Conservation (phyloP, 2,329 filamentous ascomycete species). For the Gnomoniopsis sp. region DNA sequence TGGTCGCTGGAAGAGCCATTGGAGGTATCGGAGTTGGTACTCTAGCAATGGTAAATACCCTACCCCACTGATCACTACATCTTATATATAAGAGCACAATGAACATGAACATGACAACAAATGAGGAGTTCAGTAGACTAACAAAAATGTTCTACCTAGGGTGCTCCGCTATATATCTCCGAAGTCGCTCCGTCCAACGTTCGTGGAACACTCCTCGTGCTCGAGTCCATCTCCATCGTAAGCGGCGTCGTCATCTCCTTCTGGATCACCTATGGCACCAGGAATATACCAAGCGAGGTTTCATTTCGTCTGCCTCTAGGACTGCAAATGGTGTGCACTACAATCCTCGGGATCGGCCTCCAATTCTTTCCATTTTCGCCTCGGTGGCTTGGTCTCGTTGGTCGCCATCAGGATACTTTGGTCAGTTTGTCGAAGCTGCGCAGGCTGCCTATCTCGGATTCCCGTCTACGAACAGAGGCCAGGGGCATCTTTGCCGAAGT, state of each 20-base stretch:
- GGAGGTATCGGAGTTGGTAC: conserved; percentile 50
- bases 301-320: conserved; percentile 39
- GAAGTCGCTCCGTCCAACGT: conserved; percentile 28
- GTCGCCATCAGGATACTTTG: conserved; percentile 45
- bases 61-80: too few species aligned
- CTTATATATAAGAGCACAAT: too few species aligned
- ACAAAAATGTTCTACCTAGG: too few species aligned
- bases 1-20: conserved; percentile 54
- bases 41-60: conserved; percentile 39
- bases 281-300: conserved; percentile 26
- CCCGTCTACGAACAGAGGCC: conserved; percentile 43
- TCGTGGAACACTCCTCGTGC: conserved; percentile 28
- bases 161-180: conserved; percentile 25
- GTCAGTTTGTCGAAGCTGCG: conserved; percentile 45
- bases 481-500: conserved; percentile 48
- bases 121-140: too few species aligned
- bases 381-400: conserved; percentile 46
- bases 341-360: conserved; percentile 33
- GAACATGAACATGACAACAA: too few species aligned
- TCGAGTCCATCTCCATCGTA: conserved; percentile 30
- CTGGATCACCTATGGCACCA: conserved; percentile 25
- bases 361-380: conserved; percentile 51
- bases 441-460: conserved; percentile 37
- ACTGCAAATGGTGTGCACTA: conserved; percentile 33
- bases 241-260: conserved; percentile 29